These are phyloP conservation scores for Phytophthora ramorum DNA, from an alignment of 352 stramenopile genomes.

Conservation along the genomic window DNA sequence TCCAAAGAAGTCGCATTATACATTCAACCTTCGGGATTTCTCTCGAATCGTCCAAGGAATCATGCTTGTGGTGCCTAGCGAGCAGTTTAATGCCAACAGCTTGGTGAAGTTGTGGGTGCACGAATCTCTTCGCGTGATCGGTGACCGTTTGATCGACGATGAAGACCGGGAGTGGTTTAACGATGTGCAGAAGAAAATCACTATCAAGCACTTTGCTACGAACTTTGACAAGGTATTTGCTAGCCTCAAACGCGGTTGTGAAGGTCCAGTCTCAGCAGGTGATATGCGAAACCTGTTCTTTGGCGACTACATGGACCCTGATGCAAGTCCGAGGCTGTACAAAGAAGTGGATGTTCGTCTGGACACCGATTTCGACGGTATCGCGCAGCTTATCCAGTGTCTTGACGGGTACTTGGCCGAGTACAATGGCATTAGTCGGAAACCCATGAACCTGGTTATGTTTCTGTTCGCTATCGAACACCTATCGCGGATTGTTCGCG, in stretches of 20 bases:
- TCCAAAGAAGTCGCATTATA: constrained; percentile 96
- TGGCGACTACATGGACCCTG: constrained; percentile 90
- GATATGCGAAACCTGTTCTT: constrained; percentile 95
- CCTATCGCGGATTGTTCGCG: constrained; percentile 90
- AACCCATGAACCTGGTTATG: constrained; percentile 97
- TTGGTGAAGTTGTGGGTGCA: constrained; percentile 95
- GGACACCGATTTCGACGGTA: constrained; percentile 76
- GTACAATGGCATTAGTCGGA: constrained; percentile 94
- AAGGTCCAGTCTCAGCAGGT: constrained; percentile 72
- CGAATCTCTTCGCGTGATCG: constrained; percentile 95
- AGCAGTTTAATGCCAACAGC: constrained; percentile 80
- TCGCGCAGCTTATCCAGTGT: constrained; percentile 82
- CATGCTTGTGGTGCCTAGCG: constrained; percentile 88
- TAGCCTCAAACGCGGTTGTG: constrained; percentile 71
- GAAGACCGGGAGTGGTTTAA: constrained; percentile 94
- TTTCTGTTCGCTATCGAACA: constrained; percentile 97
- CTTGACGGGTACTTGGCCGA: constrained; percentile 92
- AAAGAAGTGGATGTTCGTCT: constrained; percentile 81
- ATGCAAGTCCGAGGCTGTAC: constrained; percentile 81
- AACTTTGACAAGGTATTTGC: constrained; percentile 92
- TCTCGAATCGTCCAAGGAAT: constrained; percentile 94
- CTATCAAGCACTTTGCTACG: constrained; percentile 85
- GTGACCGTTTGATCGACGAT: constrained; percentile 94
- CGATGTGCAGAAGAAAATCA: constrained; percentile 88
- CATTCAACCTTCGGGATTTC: constrained; percentile 96